Evolutionary conservation across 805 yeast species (phyloP).

Genomic region (Candida broadrunensis): DNA sequence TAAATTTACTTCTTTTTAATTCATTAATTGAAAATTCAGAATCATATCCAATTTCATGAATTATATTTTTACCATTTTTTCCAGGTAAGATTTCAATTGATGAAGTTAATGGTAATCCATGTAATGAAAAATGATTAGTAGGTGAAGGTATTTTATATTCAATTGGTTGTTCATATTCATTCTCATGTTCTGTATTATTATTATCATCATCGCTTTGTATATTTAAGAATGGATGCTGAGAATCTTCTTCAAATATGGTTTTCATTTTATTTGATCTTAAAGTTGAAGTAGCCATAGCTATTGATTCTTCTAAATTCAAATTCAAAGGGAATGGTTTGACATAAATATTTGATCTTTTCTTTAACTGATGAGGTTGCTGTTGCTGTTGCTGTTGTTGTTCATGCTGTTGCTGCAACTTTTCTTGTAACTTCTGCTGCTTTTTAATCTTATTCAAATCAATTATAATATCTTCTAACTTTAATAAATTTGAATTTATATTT

Average conservation of each 20-base stretch:
- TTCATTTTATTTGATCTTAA: conserved; percentile 4
- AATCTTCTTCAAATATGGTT: conserved; percentile 8
- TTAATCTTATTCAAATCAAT: conserved; percentile 3
- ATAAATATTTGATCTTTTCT: not conserved
- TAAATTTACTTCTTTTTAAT: no score
- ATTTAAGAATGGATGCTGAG: not conserved
- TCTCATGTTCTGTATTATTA: not conserved
- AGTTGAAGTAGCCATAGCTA: not conserved
- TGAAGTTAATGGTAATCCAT: conserved; percentile 13
- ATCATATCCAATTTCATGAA: not conserved
- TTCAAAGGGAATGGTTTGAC: conserved; percentile 19
- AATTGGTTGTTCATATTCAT: not conserved
- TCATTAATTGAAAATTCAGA: not conserved
- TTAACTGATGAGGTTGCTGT: not conserved
- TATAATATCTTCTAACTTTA: conserved; percentile 7
- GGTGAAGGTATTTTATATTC: not conserved
- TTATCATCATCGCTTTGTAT: not conserved
- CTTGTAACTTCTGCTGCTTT: not conserved
- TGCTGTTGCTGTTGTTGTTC: no score
- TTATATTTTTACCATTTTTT: not conserved
- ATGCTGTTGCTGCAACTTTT: no score
- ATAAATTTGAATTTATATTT: conserved; percentile 6
- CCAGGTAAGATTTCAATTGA: conserved; percentile 4
- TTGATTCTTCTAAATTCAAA: conserved; percentile 1
- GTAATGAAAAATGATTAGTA: conserved; percentile 9